Percentiles rank a stretch among this genome's conserved stretches.
phyloP scores from a whole-genome alignment of 768 basidiomycete species.

The Trametes cubensis region DNA sequence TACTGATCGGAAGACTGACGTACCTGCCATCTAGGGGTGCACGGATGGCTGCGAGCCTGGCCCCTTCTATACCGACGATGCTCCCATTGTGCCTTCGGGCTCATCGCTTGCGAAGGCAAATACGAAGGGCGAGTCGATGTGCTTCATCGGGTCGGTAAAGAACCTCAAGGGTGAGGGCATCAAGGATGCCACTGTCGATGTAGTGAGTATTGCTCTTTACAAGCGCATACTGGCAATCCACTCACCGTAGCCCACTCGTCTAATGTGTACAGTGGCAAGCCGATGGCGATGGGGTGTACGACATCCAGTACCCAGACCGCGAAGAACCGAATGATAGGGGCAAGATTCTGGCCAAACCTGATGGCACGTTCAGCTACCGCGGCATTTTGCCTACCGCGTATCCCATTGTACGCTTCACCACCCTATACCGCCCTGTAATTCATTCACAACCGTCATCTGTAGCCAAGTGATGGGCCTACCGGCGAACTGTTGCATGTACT shows the following conservation, averaged over 20 bases:
- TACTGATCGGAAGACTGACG: neutral
- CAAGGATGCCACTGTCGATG: slow-evolving; percentile 37
- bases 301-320: slow-evolving; percentile 37
- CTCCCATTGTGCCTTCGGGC: slow-evolving; percentile 36
- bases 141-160: slow-evolving; percentile 38
- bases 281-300: slow-evolving; percentile 43
- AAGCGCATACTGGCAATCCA: neutral
- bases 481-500: slow-evolving; percentile 35
- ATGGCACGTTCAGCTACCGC: slow-evolving; percentile 36
- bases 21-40: slow-evolving; percentile 26
- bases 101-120: slow-evolving; percentile 30
- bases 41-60: slow-evolving; percentile 40
- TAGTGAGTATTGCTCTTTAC: slow-evolving; percentile 28
- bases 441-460: neutral
- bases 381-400: slow-evolving; percentile 39
- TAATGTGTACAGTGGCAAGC: slow-evolving; percentile 40
- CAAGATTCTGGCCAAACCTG: slow-evolving; percentile 34
- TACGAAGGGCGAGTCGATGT: slow-evolving; percentile 39
- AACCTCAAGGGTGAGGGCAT: slow-evolving; percentile 39
- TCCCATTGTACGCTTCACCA: slow-evolving; percentile 32
- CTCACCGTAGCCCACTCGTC: no score
- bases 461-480: slow-evolving; percentile 37
- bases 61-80: slow-evolving; percentile 39
- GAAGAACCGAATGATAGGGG: slow-evolving; percentile 37
- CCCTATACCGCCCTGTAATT: neutral